Evolutionary conservation across 2,329 filamentous ascomycete species (phyloP), one percentile per base, ranked within the genome.

Genomic region (Alternaria brassicae): DNA sequence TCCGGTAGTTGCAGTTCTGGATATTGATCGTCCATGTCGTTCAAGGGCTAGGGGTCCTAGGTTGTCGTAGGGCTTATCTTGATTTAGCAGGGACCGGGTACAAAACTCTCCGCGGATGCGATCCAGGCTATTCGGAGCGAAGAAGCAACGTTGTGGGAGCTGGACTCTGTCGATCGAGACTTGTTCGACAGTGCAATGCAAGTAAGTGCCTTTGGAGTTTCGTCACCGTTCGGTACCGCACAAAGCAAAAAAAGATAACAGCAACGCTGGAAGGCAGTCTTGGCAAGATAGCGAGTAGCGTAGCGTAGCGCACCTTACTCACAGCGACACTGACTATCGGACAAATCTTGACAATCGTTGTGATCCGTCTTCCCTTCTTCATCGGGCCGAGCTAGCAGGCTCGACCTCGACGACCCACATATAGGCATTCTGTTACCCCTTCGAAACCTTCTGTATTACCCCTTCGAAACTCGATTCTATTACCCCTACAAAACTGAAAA

Each of bases 1-100:
- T 96, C 92, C 10, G 89, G 90, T 32, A 75, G 66, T 59, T 76
- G 72, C 7, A 77, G 52, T 59, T 78, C 75, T 21, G 69, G 53
- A 37, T 65, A 70, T 9, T 59, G 40, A 34, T 71, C 69, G 58
- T 71, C 67, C 71, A 73, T 74, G n/a, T 67, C 52, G 42, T 53
- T 32, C 28, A 54, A 34, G 23, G 32, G 19, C 41, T 27, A 65
- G 56, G 49, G 41, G 47, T 17, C 37, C 25, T 34, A 47, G 42
- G 49, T 28, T 47, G 32, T 40, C 9, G 41, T 15, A 44, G 21
- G 40, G 17, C 25, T 53, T 57, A 37, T 54, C 40, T 44, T 47
- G 23, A 39, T 34, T 8, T 32, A 28, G 36, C 25, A 15, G 27
- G 37, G 32, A 30, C 48, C 25, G 25, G 17, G 34, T 28, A 45